Evolutionary conservation across 345 rosid species (phyloP).

Genomic region (Viola odorata): DNA sequence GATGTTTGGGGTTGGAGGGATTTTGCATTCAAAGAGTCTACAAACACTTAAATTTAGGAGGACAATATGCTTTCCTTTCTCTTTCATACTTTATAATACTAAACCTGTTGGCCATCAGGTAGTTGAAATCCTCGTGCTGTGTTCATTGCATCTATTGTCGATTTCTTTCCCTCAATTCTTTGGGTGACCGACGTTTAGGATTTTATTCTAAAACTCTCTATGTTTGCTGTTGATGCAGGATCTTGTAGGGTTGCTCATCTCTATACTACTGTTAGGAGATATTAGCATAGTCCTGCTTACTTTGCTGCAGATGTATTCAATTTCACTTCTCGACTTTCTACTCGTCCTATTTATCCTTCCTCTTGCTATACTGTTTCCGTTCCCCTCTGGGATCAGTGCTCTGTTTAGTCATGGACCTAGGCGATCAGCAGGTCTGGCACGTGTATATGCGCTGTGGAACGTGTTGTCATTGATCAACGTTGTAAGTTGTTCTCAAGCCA

Average conservation of each 20-base stretch:
- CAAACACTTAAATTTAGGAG: conserved; percentile 52
- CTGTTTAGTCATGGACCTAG: conserved; percentile 88
- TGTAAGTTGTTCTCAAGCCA: conserved; percentile 44
- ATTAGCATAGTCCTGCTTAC: conserved; percentile 80
- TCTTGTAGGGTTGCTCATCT: conserved; percentile 79
- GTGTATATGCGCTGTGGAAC: conserved; percentile 87
- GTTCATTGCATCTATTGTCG: conserved; percentile 3
- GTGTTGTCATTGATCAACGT: conserved; percentile 67
- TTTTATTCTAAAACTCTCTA: conserved; percentile 6
- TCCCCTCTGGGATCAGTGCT: conserved; percentile 92
- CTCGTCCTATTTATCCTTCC: conserved; percentile 67
- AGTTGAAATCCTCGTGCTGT: conserved; percentile 13
- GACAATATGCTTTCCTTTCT: conserved; percentile 44
- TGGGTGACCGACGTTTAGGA: too few species aligned
- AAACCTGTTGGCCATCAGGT: conserved; percentile 96
- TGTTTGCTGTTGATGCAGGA: conserved; percentile 43
- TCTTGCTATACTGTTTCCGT: conserved; percentile 68
- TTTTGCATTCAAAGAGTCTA: conserved; percentile 63
- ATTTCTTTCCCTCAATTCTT: conserved; percentile 4
- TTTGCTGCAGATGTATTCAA: conserved; percentile 85
- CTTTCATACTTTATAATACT: conserved; percentile 57
- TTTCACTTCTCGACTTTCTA: conserved; percentile 59
- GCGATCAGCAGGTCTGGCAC: conserved; percentile 78
- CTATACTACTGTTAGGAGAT: conserved; percentile 71
- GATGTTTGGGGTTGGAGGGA: conserved; percentile 58